phyloP scores from a whole-genome alignment of 345 rosid genomes.

The Pugionium dolabratum region DNA sequence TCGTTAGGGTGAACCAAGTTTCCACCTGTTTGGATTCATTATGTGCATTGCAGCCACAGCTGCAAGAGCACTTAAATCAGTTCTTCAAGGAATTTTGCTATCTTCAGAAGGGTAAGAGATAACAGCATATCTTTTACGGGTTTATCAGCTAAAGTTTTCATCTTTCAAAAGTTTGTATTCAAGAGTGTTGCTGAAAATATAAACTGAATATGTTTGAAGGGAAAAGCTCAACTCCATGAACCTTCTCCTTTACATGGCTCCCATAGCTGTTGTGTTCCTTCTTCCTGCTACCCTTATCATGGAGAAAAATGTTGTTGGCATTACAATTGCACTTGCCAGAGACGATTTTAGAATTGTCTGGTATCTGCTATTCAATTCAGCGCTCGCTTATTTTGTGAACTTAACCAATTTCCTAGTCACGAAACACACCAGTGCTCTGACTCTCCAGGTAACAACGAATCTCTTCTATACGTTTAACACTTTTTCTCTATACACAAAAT shows the following conservation, averaged over 20 bases:
- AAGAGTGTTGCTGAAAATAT: conserved; percentile 17
- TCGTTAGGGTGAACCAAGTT: conserved; percentile 72
- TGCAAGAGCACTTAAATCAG: conserved; percentile 77
- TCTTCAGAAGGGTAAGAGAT: conserved; percentile 67
- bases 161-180: conserved; percentile 9
- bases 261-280: conserved; percentile 52
- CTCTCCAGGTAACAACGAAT: conserved; percentile 50
- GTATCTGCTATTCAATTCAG: conserved; percentile 57
- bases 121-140: background rate
- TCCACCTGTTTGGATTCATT: conserved; percentile 67
- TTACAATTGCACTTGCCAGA: conserved; percentile 50
- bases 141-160: background rate
- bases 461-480: conserved; percentile 1
- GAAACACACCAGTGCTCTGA: conserved; percentile 57
- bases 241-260: conserved; percentile 57
- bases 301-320: conserved; percentile 52
- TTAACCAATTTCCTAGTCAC: conserved; percentile 64
- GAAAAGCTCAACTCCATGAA: conserved; percentile 67
- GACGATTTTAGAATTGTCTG: conserved; percentile 49
- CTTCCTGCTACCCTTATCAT: conserved; percentile 56
- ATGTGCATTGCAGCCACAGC: conserved; percentile 73
- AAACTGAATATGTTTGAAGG: conserved; percentile 35
- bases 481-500: background rate
- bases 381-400: conserved; percentile 55
- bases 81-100: conserved; percentile 70